Base-by-base conservation (phyloP, 768 basidiomycete genomes). In the Rhodocollybia butyracea region DNA sequence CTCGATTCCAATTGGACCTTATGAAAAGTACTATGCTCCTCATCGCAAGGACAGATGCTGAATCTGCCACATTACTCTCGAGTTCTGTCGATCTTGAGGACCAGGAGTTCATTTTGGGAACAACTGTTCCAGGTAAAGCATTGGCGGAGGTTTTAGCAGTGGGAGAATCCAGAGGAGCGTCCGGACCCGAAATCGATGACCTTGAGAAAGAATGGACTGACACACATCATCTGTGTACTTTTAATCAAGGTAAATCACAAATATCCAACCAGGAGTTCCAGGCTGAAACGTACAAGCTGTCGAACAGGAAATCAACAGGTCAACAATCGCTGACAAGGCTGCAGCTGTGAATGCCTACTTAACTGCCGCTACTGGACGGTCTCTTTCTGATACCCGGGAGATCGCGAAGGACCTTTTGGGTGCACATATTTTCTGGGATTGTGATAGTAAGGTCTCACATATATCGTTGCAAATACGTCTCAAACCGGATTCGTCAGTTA, bases 1-100 rank as follows among this genome's bases (percentile, higher is more conserved):
- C 92, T 27, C 86, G 94, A 19, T 92, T 95, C 75, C 93, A 96
- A 73, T 81, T 93, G 56, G 95, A 98, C 69, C 76, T 98, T 56
- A 77, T 97, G 64, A 88, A 91, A 66, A 88, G 86, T 55, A 89
- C 90, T 3, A 91, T 92, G 85, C 80, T 94, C 38, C 72, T 94
- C 59, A 92, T 98, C 57, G 94, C 94, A 11, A 86, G 95, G 47
- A 95, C 94, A 1, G 95, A 98, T 67, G 86, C 94, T 21, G 91
- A 96, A 69, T 89, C 87, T 17, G 91, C 82, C 41, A 88, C 85
- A 67, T 82, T 96, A 32, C 78, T 98, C 55, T 88, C 89, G 5
- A 89, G 88, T 22, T 92, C 86, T 47, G 78, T 96, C 29, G 95
- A 97, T 65, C 69, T 82, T 45, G 76, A 78, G 29, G 95, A 98